Evolutionary conservation across 306 rosid genomes (phyloP), one percentile per base, ranked within the genome.

Genomic region (Abrus precatorius): DNA sequence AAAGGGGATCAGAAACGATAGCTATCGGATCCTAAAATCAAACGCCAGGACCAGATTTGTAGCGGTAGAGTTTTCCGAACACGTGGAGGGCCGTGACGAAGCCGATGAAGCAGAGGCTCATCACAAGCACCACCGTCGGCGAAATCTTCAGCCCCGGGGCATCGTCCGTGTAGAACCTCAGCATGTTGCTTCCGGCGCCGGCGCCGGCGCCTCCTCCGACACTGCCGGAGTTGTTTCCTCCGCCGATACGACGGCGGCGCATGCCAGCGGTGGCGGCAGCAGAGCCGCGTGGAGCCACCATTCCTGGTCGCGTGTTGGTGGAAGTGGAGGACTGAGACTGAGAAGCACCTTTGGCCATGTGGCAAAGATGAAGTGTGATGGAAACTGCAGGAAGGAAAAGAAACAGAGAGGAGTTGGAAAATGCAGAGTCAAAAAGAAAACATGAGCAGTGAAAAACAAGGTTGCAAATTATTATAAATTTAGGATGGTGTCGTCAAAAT

Each of bases 51-150:
- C 74, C 78, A 20, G 87, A 52, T 86, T 80, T 75, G 72, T 74
- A 73, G 45, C 89, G 87, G 75, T 86, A 86, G 29, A 86, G 84
- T 57, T 94, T 94, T 53, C 98, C 98, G 72, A 92, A 87, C 72
- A 94, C 97, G 84, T 94, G 98, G 69, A 94, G 97, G 29, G 90
- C 91, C 28, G 98, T 88, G 75, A 94, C 97, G 68, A 94, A 94
- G 50, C 91, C 97, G 84, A 94, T 94, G 97, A 94, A 94, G 87
- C 97, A 91, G 87, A 94, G 88, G 87, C 98, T 91, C 92, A 92
- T 82, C 6, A 94, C 92, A 3, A 94, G 89, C n/a, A 94, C 97
- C 56, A 91, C 92, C 41, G 93, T 92, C 45, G 98, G 97, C 5
- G 91, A 79, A 72, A 94, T 94, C 94, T 94, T 94, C 89, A 92